Conservation (phyloP, 495 filamentous ascomycete genomes). For the Xylaria palmicola region DNA sequence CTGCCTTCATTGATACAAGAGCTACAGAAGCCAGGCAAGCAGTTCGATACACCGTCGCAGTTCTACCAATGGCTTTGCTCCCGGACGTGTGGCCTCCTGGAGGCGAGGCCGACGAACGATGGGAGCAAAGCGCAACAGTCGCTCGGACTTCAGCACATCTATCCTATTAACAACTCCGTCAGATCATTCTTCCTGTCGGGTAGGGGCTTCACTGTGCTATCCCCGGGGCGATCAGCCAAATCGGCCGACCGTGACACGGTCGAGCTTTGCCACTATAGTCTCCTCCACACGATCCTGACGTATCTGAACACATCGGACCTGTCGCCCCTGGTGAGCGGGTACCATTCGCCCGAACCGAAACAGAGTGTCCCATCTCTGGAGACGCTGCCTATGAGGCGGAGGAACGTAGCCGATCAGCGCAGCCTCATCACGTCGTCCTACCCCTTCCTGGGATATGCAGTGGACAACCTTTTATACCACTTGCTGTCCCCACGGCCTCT, state of each 20-base stretch:
- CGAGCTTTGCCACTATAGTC: slow-evolving; percentile 34
- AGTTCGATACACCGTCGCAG: slow-evolving; percentile 33
- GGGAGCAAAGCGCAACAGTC: slow-evolving; percentile 23
- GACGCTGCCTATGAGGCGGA: slow-evolving; percentile 10
- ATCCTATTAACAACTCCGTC: slow-evolving; percentile 36
- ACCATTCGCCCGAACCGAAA: neutral
- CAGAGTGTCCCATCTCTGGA: neutral
- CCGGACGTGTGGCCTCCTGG: slow-evolving; percentile 38
- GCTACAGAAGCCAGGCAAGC: slow-evolving; percentile 32
- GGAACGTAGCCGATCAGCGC: slow-evolving; percentile 25
- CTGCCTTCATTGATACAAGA: slow-evolving; percentile 31
- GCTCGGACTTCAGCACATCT: slow-evolving; percentile 33
- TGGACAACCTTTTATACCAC: slow-evolving; percentile 36
- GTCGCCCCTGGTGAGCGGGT: slow-evolving; percentile 27
- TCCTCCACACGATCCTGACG: slow-evolving; percentile 33
- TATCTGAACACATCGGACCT: slow-evolving; percentile 42
- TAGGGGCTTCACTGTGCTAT: slow-evolving; percentile 34
- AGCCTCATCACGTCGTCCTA: slow-evolving; percentile 30
- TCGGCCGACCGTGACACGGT: slow-evolving; percentile 21
- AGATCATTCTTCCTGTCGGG: slow-evolving; percentile 37
- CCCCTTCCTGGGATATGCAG: slow-evolving; percentile 40
- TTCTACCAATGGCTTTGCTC: slow-evolving; percentile 38
- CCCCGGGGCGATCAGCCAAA: slow-evolving; percentile 5
- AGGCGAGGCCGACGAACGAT: slow-evolving; percentile 25
- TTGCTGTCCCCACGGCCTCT: slow-evolving; percentile 30